Evolutionary conservation across 2,329 filamentous ascomycete species (phyloP).

Genomic region (Thelonectria discophora): DNA sequence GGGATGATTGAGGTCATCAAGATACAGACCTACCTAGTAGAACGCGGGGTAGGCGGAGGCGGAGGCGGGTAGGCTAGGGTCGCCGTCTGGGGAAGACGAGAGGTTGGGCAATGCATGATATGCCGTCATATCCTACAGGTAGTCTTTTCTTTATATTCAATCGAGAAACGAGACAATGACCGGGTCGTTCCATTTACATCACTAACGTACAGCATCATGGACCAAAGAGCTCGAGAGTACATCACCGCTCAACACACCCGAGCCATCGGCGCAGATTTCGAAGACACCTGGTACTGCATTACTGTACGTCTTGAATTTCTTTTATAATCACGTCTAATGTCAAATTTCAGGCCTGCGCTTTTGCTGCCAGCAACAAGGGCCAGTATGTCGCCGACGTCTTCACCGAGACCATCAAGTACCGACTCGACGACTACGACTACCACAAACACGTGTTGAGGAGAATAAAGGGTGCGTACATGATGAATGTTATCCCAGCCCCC

Average conservation of each 20-base stretch:
- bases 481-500: no score
- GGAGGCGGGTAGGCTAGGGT: background rate
- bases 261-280: constrained; percentile 14
- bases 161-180: no score
- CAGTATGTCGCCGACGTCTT: constrained; percentile 31
- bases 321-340: background rate
- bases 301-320: constrained; percentile 5
- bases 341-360: constrained; percentile 24
- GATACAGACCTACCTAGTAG: background rate
- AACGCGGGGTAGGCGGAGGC: background rate
- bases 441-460: constrained; percentile 25
- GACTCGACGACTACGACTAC: constrained; percentile 19
- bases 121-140: no score
- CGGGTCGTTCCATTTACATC: no score
- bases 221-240: constrained; percentile 17
- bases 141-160: no score
- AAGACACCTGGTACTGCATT: constrained; percentile 32
- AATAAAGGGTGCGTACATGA: no score
- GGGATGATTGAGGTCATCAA: background rate
- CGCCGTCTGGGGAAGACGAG: no score
- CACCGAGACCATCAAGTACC: constrained; percentile 14
- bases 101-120: no score
- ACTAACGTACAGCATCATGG: no score
- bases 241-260: constrained; percentile 16
- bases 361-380: constrained; percentile 32